Evolutionary conservation across 176 grass and related monocot species (phyloP).

Genomic region (Oryza punctata): DNA sequence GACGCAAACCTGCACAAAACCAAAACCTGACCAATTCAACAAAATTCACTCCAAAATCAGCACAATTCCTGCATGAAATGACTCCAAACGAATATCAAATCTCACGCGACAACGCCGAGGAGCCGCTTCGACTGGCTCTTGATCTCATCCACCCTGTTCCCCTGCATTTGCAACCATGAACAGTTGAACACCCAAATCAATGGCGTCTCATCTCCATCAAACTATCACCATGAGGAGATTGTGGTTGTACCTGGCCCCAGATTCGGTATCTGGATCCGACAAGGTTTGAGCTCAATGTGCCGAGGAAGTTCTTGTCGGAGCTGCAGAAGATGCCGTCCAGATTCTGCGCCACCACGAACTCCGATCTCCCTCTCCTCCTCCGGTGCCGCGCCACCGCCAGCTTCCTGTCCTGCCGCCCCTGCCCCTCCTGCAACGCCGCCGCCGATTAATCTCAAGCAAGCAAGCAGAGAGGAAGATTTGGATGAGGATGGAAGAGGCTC

Average conservation of each 20-base stretch:
- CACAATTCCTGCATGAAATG: neutral
- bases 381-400: constrained; percentile 81
- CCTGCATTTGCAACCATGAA: constrained; percentile 42
- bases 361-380: constrained; percentile 69
- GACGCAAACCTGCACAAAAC: constrained; percentile 63
- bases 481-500: constrained; percentile 14
- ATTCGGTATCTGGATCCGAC: constrained; percentile 92
- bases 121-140: constrained; percentile 74
- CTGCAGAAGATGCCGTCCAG: constrained; percentile 66
- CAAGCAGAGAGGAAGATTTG: neutral
- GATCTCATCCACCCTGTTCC: constrained; percentile 47
- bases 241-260: constrained; percentile 60
- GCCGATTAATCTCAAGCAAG: neutral
- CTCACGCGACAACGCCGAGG: constrained; percentile 73
- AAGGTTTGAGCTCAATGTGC: constrained; percentile 58
- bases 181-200: neutral
- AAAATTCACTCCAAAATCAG: neutral
- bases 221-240: neutral
- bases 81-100: neutral
- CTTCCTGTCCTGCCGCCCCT: constrained; percentile 86
- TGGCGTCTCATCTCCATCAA: neutral
- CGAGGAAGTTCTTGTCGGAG: constrained; percentile 73
- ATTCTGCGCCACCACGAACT: constrained; percentile 86
- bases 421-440: constrained; percentile 64
- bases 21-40: constrained; percentile 1